phyloP scores from a whole-genome alignment of 495 filamentous ascomycete genomes.

The Penicillium pulvis region DNA sequence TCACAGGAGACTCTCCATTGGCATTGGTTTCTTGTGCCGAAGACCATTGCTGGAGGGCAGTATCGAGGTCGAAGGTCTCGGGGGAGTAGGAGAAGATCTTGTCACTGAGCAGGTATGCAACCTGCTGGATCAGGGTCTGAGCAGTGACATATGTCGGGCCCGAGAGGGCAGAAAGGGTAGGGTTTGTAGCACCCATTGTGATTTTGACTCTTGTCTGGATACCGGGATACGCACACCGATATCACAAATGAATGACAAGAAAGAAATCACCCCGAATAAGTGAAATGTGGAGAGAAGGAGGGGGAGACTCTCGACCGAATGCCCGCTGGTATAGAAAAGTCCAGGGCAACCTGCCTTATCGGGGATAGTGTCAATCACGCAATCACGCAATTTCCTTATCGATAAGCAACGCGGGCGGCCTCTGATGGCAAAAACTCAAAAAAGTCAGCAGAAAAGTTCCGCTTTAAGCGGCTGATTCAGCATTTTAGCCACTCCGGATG shows the following conservation, averaged over 20 bases:
- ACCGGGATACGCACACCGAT: conserved; percentile 28
- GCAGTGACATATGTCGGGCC: conserved; percentile 91
- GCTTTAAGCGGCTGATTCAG: conserved; percentile 5
- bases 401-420: conserved; percentile 12
- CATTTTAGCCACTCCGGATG: not conserved
- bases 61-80: conserved; percentile 86
- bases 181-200: conserved; percentile 41
- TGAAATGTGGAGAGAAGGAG: conserved; percentile 26
- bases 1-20: conserved; percentile 74
- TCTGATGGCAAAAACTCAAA: conserved; percentile 4
- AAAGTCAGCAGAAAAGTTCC: not conserved
- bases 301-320: conserved; percentile 18
- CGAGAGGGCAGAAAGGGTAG: conserved; percentile 62
- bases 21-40: conserved; percentile 67
- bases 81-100: conserved; percentile 97
- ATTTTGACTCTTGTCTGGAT: conserved; percentile 30
- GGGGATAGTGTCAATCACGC: conserved; percentile 44
- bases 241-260: conserved; percentile 28
- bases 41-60: conserved; percentile 77
- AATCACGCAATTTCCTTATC: conserved; percentile 47
- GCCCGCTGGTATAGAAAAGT: conserved; percentile 36
- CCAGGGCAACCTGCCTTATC: conserved; percentile 36
- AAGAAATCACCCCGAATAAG: conserved; percentile 22
- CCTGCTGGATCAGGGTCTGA: conserved; percentile 92
- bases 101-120: conserved; percentile 89